Percentiles rank a stretch among this genome's conserved stretches.
Conservation (phyloP, 441 rosid species). For the Pelargonium citronellum region DNA sequence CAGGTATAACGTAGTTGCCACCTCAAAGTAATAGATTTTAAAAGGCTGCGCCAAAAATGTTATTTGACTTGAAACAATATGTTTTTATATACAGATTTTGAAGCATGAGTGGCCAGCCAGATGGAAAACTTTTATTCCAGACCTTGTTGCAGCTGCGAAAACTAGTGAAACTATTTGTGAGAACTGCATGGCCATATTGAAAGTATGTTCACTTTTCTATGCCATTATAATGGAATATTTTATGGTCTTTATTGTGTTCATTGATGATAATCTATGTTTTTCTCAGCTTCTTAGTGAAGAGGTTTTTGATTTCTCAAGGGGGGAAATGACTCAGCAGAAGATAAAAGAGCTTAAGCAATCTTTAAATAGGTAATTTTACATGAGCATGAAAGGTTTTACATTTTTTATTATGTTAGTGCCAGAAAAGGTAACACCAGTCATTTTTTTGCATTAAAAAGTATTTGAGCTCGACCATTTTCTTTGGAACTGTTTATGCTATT, state of each 20-base stretch:
- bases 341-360: constrained; percentile 98
- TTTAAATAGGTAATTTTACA: constrained; percentile 57
- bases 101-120: constrained; percentile 99
- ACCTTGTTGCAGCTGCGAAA: constrained; percentile 98
- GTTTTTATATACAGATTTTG: constrained; percentile 53
- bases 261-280: constrained; percentile 21
- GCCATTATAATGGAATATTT: constrained; percentile 2
- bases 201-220: constrained; percentile 42
- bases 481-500: neutral
- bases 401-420: neutral
- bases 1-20: constrained; percentile 51
- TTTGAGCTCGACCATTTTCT: too few relatives aligned
- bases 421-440: neutral
- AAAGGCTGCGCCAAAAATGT: neutral
- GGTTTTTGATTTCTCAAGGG: constrained; percentile 99
- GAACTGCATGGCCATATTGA: constrained; percentile 96
- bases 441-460: neutral
- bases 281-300: constrained; percentile 95
- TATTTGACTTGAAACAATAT: constrained; percentile 3
- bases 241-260: neutral
- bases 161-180: constrained; percentile 99
- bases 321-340: constrained; percentile 98
- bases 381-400: neutral
- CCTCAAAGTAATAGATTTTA: constrained; percentile 1
- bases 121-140: constrained; percentile 98